Base-by-base conservation (phyloP, 345 rosid genomes). In the Murraya koenigii region DNA sequence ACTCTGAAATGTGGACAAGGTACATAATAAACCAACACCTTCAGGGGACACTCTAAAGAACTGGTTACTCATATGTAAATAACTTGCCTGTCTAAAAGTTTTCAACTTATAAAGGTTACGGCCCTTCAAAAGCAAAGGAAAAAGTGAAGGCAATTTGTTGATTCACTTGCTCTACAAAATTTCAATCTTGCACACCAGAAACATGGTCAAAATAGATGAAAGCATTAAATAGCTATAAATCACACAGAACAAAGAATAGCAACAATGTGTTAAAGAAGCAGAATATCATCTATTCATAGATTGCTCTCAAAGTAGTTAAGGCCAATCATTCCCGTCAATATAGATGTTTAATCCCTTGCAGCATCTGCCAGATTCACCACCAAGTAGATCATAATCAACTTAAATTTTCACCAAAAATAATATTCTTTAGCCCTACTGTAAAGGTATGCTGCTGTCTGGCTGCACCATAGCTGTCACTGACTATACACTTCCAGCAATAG, bases 381-480 rank as follows among this genome's bases (percentile, higher is more conserved):
- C 25, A 3, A 36, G 15, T 1, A 47, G 35, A 69, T 59, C 44
- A 54, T 26, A n/a, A 58, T 66, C 25, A n/a, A 72, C 25, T 66
- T 15, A 56, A 64, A 26, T 20, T 52, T 77, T n/a, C 38, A 66
- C 39, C 54, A 55, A 39, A 55, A 38, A 72, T 52, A 71, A 26
- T 8, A 67, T 54, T 36, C 3, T n/a, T 79, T 25, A 35, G 75
- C 54, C 84, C 77, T 86, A 89, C 93, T 4, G 94, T 88, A 82
- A 90, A 90, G 62, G 94, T 89, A 75, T 92, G 97, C 58, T 90
- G 97, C 28, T 92, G 94, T 85, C 87, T 89, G 79, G 89, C 89
- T 25, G 91, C 84, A 66, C 94, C 94, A 67, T 90, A 90, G 84
- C 93, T 92, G 83, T 92, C 93, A 79, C 89, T 88, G 23, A 89